phyloP scores from a whole-genome alignment of 371 early-diverging fungal genomes.

The Mycotypha africana region DNA sequence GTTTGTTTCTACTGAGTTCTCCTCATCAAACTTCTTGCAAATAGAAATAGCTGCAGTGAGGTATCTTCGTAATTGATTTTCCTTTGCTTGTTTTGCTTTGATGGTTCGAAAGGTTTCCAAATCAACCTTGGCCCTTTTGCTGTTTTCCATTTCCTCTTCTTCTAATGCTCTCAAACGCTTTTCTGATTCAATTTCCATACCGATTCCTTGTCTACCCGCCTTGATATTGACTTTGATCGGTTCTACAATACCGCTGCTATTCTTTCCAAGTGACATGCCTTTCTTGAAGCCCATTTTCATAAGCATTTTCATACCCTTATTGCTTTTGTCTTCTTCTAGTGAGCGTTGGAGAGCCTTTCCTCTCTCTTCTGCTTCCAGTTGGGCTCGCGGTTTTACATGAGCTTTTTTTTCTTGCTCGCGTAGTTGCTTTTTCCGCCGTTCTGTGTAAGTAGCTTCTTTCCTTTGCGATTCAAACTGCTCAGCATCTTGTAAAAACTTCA shows the following conservation, averaged over 20 bases:
- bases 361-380: constrained; percentile 47
- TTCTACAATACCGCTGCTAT: constrained; percentile 21
- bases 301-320: constrained; percentile 67
- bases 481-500: constrained; percentile 41
- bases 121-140: constrained; percentile 24
- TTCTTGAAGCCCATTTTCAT: constrained; percentile 70
- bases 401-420: constrained; percentile 38
- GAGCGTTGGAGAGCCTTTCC: constrained; percentile 44
- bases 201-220: constrained; percentile 39
- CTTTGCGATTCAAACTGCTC: constrained; percentile 21
- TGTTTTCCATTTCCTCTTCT: constrained; percentile 34
- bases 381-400: constrained; percentile 40
- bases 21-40: constrained; percentile 39
- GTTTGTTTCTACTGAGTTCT: constrained; percentile 15
- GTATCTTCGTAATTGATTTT: constrained; percentile 18
- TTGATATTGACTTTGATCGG: constrained; percentile 49
- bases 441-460: constrained; percentile 33
- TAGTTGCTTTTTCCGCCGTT: constrained; percentile 42
- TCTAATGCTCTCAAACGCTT: constrained; percentile 17
- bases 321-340: constrained; percentile 45
- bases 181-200: constrained; percentile 35
- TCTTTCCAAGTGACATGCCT: constrained; percentile 30
- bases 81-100: constrained; percentile 29
- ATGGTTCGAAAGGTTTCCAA: constrained; percentile 28
- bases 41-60: constrained; percentile 31